A percentile compares a stretch with the other conserved stretches of the same genome.
Evolutionary conservation across 2,329 filamentous ascomycete species (phyloP).

Genomic region (Annulohypoxylon truncatum): DNA sequence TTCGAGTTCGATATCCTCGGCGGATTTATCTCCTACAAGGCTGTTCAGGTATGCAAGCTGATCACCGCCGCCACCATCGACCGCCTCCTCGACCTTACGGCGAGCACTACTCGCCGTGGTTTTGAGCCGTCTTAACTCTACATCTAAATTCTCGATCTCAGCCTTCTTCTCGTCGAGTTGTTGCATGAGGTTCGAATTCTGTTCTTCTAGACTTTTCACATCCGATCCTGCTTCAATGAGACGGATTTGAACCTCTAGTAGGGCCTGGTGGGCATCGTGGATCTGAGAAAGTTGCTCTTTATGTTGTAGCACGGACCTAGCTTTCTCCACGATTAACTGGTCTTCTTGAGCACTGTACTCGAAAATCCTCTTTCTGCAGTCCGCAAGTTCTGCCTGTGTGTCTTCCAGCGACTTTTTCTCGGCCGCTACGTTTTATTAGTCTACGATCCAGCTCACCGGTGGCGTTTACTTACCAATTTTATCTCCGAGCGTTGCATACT

Average conservation of each 20-base stretch:
- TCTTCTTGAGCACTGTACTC: slow-evolving; percentile 67
- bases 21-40: slow-evolving; percentile 61
- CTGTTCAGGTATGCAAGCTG: slow-evolving; percentile 56
- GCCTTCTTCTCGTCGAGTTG: slow-evolving; percentile 60
- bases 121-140: slow-evolving; percentile 53
- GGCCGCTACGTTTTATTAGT: slow-evolving; percentile 47
- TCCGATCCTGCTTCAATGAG: slow-evolving; percentile 88
- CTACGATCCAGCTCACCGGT: background rate
- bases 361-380: slow-evolving; percentile 58
- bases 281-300: slow-evolving; percentile 72
- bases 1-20: slow-evolving; percentile 76
- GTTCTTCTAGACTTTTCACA: slow-evolving; percentile 72
- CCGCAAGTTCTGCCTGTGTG: slow-evolving; percentile 49
- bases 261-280: slow-evolving; percentile 68
- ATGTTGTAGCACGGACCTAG: slow-evolving; percentile 62
- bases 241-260: slow-evolving; percentile 77
- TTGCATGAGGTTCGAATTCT: slow-evolving; percentile 70
- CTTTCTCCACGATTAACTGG: slow-evolving; percentile 65
- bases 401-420: slow-evolving; percentile 52
- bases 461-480: slow-evolving; percentile 70
- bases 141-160: slow-evolving; percentile 55
- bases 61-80: slow-evolving; percentile 55
- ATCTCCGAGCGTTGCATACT: slow-evolving; percentile 74
- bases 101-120: slow-evolving; percentile 52
- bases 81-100: slow-evolving; percentile 55